Conservation (phyloP, 2,329 filamentous ascomycete genomes). For the Cytospora schulzeri region DNA sequence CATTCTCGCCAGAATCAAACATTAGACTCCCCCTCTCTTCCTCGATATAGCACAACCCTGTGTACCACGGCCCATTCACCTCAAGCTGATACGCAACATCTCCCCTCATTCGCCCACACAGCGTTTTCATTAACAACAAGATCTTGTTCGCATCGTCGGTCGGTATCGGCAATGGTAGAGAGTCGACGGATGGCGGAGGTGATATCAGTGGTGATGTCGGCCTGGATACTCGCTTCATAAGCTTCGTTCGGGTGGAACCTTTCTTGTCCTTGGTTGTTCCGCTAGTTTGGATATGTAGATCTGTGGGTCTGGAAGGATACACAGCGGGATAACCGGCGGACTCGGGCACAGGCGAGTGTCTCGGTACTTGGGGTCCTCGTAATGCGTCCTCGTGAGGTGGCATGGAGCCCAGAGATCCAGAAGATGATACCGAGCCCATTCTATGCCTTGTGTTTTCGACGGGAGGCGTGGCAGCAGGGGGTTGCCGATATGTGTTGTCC, state of each 20-base stretch:
- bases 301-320: conserved; percentile 38
- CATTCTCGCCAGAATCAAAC: conserved; percentile 70
- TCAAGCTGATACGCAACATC: conserved; percentile 72
- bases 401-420: conserved; percentile 57
- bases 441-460: conserved; percentile 58
- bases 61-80: conserved; percentile 63
- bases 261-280: conserved; percentile 50
- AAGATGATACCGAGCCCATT: conserved; percentile 71
- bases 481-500: conserved; percentile 56
- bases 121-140: conserved; percentile 73
- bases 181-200: conserved; percentile 60
- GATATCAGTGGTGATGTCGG: conserved; percentile 60
- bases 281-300: conserved; percentile 39
- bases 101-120: conserved; percentile 79
- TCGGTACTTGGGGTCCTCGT: conserved; percentile 40
- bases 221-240: conserved; percentile 59
- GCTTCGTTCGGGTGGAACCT: conserved; percentile 47
- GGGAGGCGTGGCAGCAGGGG: conserved; percentile 41
- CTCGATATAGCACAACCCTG: conserved; percentile 76
- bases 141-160: conserved; percentile 72
- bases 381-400: conserved; percentile 52
- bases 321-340: conserved; percentile 47
- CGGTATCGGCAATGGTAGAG: conserved; percentile 59
- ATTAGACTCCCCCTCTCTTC: conserved; percentile 74
- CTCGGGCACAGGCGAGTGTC: conserved; percentile 45